Conservation (phyloP, 768 basidiomycete species). For the Russula lepida region DNA sequence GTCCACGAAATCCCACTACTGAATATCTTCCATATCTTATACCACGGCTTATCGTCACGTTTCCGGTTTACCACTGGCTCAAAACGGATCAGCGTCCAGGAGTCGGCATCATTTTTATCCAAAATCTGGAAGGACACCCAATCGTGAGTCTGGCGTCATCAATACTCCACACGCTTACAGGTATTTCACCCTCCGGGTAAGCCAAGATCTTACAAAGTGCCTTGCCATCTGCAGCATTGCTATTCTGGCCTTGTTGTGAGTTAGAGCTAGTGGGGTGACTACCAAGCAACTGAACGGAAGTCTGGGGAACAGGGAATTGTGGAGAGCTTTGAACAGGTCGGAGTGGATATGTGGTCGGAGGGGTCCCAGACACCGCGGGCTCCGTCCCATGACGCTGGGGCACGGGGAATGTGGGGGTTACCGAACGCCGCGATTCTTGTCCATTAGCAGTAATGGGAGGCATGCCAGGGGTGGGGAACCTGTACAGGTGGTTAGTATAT, state of each 20-base stretch:
- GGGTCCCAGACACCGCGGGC: neutral
- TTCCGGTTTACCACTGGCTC: neutral
- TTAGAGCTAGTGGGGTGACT: neutral
- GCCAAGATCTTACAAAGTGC: neutral
- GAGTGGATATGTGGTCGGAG: neutral
- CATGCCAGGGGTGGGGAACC: neutral
- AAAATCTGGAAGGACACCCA: neutral
- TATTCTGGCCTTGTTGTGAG: neutral
- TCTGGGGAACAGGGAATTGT: neutral
- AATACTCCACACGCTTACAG: neutral
- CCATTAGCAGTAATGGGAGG: neutral
- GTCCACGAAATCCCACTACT: neutral
- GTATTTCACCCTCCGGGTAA: slow-evolving; percentile 1
- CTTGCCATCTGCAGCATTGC: neutral
- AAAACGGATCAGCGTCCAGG: neutral
- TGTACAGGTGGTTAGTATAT: neutral
- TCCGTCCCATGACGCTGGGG: neutral
- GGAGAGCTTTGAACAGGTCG: neutral
- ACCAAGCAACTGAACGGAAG: neutral
- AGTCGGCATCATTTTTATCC: neutral
- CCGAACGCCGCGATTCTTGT: neutral
- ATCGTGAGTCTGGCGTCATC: neutral
- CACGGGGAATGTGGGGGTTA: neutral
- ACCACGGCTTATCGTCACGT: slow-evolving; percentile 34
- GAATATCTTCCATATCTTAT: slow-evolving; percentile 23